Base-by-base conservation (phyloP, 75 land plant genomes). In the Azolla pinnata region DNA sequence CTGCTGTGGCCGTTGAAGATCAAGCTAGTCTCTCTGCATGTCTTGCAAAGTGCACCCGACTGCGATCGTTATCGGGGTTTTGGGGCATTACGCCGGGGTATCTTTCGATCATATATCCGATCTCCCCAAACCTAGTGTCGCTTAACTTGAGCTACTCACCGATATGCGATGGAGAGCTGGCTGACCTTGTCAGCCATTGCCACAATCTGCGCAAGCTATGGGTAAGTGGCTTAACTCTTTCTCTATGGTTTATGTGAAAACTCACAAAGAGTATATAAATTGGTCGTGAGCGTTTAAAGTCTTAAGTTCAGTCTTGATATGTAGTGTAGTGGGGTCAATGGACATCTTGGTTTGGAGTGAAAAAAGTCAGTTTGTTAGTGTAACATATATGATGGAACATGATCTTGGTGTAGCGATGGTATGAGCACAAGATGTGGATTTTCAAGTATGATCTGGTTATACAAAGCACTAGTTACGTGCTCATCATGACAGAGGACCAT, bases 91-190 rank as follows among this genome's bases (percentile, higher is more conserved):
- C 54, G 2, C 87, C 89, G 8, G 59, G 72, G 17, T 83, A 70
- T 47, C 69, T 85, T 30, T 73, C 80, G 27, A 50, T 78, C 2
- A 10, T 92, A 34, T 76, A 72, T 33, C 57, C 95, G 1, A 64
- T 77, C 20, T 84, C 84, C 64, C 26, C 69, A 30, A 52, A 80
- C 55, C 56, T 92, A 0, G 83, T 79, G 8, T 72, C 75, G 17
- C 72, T 92, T 59, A 85, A 92, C 63, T 62, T 92, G 59, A 84
- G 93, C 56, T 76, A 88, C 62, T 83, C 85, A 25, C 61, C 78
- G 9, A 71, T 88, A 24, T 74, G 65, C 42, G 67, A 75, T 31
- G 50, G 71, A 20, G 93, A 92, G 42, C 73, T 92, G 1, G 60
- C 42, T 29, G 80, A 76, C 63, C 76, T 92, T 21, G 57, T 92